Conservation (phyloP, 352 stramenopile species). For the Globisporangium mamillatum region DNA sequence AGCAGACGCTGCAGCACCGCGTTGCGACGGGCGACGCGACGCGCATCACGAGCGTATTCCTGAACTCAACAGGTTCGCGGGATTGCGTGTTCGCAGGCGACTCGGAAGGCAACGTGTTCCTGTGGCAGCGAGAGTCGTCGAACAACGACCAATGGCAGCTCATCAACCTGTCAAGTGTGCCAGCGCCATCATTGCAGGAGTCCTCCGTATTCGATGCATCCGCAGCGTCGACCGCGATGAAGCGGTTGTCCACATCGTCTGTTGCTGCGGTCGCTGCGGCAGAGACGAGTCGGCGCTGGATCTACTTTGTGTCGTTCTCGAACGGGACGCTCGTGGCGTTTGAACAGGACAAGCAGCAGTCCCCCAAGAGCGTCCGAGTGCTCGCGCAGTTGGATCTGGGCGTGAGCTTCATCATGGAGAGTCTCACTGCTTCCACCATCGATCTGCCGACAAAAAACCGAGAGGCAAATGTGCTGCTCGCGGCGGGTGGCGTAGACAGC, state of each 20-base stretch:
- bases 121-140: constrained; percentile 29
- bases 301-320: constrained; percentile 49
- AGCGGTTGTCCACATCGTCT: constrained; percentile 25
- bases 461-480: constrained; percentile 42
- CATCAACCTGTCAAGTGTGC: constrained; percentile 12
- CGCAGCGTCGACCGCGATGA: neutral
- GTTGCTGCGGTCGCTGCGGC: constrained; percentile 36
- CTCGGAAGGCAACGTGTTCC: constrained; percentile 56
- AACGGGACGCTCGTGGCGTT: constrained; percentile 43
- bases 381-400: constrained; percentile 31
- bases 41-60: constrained; percentile 43
- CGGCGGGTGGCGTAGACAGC: constrained; percentile 61
- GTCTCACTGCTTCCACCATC: constrained; percentile 28
- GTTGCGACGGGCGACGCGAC: constrained; percentile 23
- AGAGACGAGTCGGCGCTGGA: constrained; percentile 27
- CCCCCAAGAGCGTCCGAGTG: constrained; percentile 3
- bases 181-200: neutral
- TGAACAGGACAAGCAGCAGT: constrained; percentile 18
- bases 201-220: neutral
- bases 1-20: constrained; percentile 46
- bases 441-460: neutral
- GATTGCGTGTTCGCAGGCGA: constrained; percentile 55
- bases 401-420: constrained; percentile 54
- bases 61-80: constrained; percentile 18
- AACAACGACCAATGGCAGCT: constrained; percentile 18